Evolutionary conservation across 2,329 filamentous ascomycete species (phyloP), one percentile per base, ranked within the genome.

Genomic region (Calonectria hongkongensis): DNA sequence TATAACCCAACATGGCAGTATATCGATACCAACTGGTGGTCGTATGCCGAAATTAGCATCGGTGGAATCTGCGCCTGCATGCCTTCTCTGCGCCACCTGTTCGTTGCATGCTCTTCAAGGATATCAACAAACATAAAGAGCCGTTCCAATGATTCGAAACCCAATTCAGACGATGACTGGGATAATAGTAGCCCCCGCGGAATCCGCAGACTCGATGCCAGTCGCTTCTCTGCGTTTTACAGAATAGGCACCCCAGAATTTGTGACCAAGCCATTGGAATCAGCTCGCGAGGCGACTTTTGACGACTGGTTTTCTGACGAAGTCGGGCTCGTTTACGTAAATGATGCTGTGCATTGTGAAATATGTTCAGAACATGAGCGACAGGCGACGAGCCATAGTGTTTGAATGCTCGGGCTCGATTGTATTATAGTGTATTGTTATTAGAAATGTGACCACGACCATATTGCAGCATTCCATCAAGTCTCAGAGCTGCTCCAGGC

Each of bases 1-100:
- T 9, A 39, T 13, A 58, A 58, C 30, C 30, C 54, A 21, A 58
- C 54, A 13, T 58, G 54, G 54, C n/a, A 58, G 4, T 33, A 58
- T 8, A 13, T 58, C 3, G 54, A 58, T 36, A 21, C 36, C 54
- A 36, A n/a, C 28, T 21, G 36, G 27, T 58, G 54, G 54, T 58
- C 54, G 15, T 18, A n/a, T 6, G 30, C 36, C 28, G 54, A 58
- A 25, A n/a, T 58, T 7, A 36, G 16, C 16, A 15, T 33, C 4
- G 54, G 54, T 1, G 36, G 18, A 6, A 58, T 58, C n/a, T 58
- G 54, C 18, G 28, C 54, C 30, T 58, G 30, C 54, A 58, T 58
- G 54, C 54, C 54, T 25, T 27, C 45, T 5, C n/a, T 48, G n/a
- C 45, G 45, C 10, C 45, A 48, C 18, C 45, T 48, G 45, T n/a